Evolutionary conservation across 176 grass and related monocot species (phyloP), one percentile per base, ranked within the genome.

Genomic region (Musa beccarii): DNA sequence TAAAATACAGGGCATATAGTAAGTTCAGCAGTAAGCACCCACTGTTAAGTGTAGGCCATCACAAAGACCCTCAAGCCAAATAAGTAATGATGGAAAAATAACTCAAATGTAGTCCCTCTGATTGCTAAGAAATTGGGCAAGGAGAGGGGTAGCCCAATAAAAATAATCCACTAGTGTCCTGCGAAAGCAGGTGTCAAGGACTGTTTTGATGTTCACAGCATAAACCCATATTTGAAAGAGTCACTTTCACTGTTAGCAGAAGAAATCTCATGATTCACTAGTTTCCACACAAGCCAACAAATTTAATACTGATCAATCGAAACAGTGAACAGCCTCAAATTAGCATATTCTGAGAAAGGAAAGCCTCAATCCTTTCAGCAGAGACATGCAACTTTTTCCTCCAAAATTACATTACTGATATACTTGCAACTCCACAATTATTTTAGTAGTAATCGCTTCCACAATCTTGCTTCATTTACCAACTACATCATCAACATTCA

Each of bases 1-100:
- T 99, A 83, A 57, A 21, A 25, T 24, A 14, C 26, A 66, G 9
- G 53, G 72, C 25, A 70, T 34, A 49, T 49, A 51, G 13, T 13
- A 17, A 16, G 14, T 69, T 69, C 29, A 49, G 29, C 15, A 9
- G 49, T 69, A 26, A 69, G 29, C 66, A 34, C 25, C 34, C 16
- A 50, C 29, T 15, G 16, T 34, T 69, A 15, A 43, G 14, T 68
- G 14, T 68, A 0, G 14, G 43, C 4, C 66, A 29, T 62, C 13
- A 43, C 34, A 43, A 43, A 43, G 53, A 16, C 55, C 55, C 14
- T 16, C 28, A 14, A 28, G 25, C 23, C 24, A 26, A 66, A 50
- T 50, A 69, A 51, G 17, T 43, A 43, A 43, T 43, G 34, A 43
- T 43, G 34, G 34, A 43, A 43, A 43, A 43, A 43, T 43, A 43